phyloP scores from a whole-genome alignment of 306 rosid genomes.

The Erythrophleum fordii region DNA sequence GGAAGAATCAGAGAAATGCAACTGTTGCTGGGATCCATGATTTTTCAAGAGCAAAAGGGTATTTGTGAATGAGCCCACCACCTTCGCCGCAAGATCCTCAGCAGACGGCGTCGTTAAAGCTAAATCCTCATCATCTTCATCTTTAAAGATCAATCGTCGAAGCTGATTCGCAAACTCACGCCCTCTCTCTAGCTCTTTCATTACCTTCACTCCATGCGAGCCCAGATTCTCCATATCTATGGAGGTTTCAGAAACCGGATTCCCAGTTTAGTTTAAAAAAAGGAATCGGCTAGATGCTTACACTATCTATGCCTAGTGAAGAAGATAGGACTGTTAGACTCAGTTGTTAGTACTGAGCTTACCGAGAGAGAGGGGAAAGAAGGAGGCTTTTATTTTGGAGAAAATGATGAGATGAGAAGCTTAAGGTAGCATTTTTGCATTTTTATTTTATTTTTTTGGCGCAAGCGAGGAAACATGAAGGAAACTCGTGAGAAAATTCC shows the following conservation, averaged over 20 bases:
- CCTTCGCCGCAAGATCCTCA: conserved; percentile 42
- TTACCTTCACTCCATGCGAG: conserved; percentile 1
- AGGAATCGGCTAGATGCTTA: too few species aligned
- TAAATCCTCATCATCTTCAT: background rate
- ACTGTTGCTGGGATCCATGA: too few species aligned
- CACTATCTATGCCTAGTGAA: background rate
- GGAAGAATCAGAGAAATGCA: background rate
- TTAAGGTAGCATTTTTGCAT: background rate
- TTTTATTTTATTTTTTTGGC: background rate
- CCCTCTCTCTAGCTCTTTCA: conserved; percentile 54
- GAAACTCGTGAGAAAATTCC: conserved; percentile 52
- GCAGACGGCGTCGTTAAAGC: conserved; percentile 14
- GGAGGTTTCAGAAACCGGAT: too few species aligned
- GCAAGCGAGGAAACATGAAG: conserved; percentile 37
- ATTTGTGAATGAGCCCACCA: conserved; percentile 50
- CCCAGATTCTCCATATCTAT: conserved; percentile 24
- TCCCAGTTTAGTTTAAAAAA: too few species aligned
- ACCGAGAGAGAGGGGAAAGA: background rate
- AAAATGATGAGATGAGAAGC: background rate
- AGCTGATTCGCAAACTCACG: conserved; percentile 45
- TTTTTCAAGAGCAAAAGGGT: conserved; percentile 44
- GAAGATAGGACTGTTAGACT: background rate
- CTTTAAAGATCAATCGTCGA: background rate
- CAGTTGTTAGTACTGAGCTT: background rate
- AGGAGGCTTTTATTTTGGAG: background rate